Conservation (phyloP, 257 asterid genomes). For the Fraxinus quadrangulata region DNA sequence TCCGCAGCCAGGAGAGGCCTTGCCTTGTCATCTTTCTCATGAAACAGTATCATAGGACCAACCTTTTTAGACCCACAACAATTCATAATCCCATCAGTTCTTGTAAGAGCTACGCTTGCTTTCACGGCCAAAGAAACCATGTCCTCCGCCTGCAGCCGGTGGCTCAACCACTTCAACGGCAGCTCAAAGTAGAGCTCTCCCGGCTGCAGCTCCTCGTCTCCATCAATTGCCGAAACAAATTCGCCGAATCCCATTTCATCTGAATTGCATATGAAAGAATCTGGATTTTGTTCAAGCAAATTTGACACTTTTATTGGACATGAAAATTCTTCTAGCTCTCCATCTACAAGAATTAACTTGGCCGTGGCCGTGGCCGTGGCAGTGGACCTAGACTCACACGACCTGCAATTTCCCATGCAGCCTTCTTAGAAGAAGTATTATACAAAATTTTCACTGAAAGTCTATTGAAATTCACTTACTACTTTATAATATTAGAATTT, state of each 20-base stretch:
- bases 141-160: slow-evolving; percentile 34
- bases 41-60: background rate
- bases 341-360: slow-evolving; percentile 30
- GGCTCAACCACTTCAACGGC: slow-evolving; percentile 3
- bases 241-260: slow-evolving; percentile 39
- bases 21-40: background rate
- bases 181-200: slow-evolving; percentile 40
- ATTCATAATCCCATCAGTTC: background rate
- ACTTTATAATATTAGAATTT: background rate
- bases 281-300: slow-evolving; percentile 14
- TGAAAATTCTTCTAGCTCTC: slow-evolving; percentile 25
- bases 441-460: background rate
- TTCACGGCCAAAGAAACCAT: slow-evolving; percentile 43
- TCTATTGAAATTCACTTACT: background rate
- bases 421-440: background rate
- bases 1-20: background rate
- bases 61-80: background rate
- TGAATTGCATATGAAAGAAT: slow-evolving; percentile 37
- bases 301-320: slow-evolving; percentile 27
- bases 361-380: slow-evolving; percentile 33
- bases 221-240: slow-evolving; percentile 19
- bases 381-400: slow-evolving; percentile 17
- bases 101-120: slow-evolving; percentile 32
- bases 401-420: slow-evolving; percentile 20
- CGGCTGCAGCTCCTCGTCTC: slow-evolving; percentile 30